A percentile compares a stretch with the other conserved stretches of the same genome.
Conservation (phyloP, 495 filamentous ascomycete species). For the Penicillium diatomitis region DNA sequence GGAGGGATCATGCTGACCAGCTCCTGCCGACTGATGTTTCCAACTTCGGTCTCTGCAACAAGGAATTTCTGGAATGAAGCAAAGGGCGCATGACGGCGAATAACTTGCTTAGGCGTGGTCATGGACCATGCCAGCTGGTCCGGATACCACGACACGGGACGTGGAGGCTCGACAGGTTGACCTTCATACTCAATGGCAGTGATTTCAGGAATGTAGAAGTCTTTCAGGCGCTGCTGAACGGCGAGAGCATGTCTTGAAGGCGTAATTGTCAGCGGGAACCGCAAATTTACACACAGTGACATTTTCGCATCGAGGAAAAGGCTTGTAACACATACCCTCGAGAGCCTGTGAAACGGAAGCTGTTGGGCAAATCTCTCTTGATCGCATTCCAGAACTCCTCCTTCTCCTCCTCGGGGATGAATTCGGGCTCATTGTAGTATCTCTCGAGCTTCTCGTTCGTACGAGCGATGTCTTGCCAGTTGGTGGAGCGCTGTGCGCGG, state of each 20-base stretch:
- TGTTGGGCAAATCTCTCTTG: constrained; percentile 79
- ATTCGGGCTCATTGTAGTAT: constrained; percentile 70
- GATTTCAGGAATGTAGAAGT: constrained; percentile 86
- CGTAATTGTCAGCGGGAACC: constrained; percentile 12
- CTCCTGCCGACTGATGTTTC: constrained; percentile 95
- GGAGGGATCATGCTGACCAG: constrained; percentile 98
- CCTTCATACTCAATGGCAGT: constrained; percentile 73
- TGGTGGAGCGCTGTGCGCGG: constrained; percentile 14
- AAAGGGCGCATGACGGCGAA: constrained; percentile 87
- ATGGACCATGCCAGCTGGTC: constrained; percentile 91
- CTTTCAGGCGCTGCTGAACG: constrained; percentile 74
- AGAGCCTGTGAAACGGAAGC: constrained; percentile 91
- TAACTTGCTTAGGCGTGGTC: constrained; percentile 89
- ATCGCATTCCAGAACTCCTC: constrained; percentile 74
- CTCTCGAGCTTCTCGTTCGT: constrained; percentile 68
- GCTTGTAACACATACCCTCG: constrained; percentile 50
- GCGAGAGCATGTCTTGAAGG: constrained; percentile 61
- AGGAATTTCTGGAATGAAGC: constrained; percentile 93
- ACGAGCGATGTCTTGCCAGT: constrained; percentile 53
- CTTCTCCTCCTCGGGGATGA: constrained; percentile 64
- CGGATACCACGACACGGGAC: constrained; percentile 80
- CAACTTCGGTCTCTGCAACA: constrained; percentile 93
- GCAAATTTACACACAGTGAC: too few relatives aligned
- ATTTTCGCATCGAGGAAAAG: too few relatives aligned
- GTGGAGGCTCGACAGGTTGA: constrained; percentile 67